These are phyloP conservation scores for Pisolithus sp. DNA, from an alignment of 768 basidiomycete genomes.

Conservation along the genomic window DNA sequence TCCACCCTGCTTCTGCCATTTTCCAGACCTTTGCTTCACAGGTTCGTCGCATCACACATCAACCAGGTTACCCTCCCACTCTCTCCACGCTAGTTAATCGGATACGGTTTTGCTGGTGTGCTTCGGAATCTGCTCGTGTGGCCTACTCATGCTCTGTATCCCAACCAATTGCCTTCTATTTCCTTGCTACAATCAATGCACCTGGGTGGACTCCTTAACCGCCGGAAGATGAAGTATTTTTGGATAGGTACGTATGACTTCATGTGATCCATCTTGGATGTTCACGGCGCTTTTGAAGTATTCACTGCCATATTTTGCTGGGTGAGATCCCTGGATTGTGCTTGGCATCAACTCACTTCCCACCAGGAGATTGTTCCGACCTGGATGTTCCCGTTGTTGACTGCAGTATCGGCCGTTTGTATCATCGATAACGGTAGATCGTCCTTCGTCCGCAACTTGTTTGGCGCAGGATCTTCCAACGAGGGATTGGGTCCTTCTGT, in stretches of 20 bases:
- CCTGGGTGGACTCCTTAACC: conserved; percentile 43
- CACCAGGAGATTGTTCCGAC: conserved; percentile 11
- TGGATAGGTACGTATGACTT: conserved; percentile 38
- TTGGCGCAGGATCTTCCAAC: conserved; percentile 43
- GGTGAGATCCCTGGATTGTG: conserved; percentile 24
- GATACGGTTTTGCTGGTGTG: conserved; percentile 34
- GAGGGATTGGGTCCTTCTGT: conserved; percentile 45
- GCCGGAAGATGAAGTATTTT: conserved; percentile 46
- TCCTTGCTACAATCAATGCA: conserved; percentile 49
- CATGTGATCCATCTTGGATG: background rate
- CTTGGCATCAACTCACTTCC: background rate
- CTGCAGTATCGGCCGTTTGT: conserved; percentile 45
- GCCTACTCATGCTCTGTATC: conserved; percentile 51
- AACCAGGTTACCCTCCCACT: background rate
- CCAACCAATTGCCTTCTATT: conserved; percentile 45
- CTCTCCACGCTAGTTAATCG: conserved; percentile 26
- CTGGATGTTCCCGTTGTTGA: conserved; percentile 29
- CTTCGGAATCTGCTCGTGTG: conserved; percentile 44
- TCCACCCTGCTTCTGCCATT: conserved; percentile 46
- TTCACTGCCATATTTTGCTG: conserved; percentile 43
- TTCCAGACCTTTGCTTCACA: conserved; percentile 52
- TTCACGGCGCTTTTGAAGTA: conserved; percentile 9
- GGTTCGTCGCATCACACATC: background rate
- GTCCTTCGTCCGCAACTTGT: conserved; percentile 34
- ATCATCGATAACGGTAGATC: conserved; percentile 42